Evolutionary conservation across 2,329 filamentous ascomycete genomes (phyloP), one percentile per base, ranked within the genome.

Genomic region (Pseudogymnoascus pannorum): DNA sequence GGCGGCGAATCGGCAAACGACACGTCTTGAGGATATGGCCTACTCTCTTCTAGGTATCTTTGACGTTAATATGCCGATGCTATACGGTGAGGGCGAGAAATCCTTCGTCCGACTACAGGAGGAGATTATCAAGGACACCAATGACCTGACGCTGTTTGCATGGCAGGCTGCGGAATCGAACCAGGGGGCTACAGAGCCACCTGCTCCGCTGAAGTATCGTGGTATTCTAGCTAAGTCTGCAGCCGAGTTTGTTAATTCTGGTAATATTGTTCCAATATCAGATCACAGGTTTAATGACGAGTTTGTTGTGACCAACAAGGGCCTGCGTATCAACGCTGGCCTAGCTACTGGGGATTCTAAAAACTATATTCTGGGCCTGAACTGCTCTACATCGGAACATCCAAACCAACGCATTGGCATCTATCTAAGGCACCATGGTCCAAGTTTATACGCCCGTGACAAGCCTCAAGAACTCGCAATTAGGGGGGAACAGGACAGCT

Each of bases 11-110:
- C 69, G 76, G 0, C 20, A 65, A 0, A 76, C 76, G 0, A 72
- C 70, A 0, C 64, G 74, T 1, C 7, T 59, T 0, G 77, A 79
- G 54, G 78, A 79, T 38, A 68, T 71, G n/a, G 75, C 77, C 0
- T 79, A 79, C 35, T 77, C 71, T 12, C 67, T 79, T 0, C 62
- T 79, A 5, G 77, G 77, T 0, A 68, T 79, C 0, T 79, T 79
- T 33, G 68, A 69, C 1, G 70, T 79, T n/a, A 74, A 75, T 36
- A 77, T 79, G 73, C 72, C 76, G 0, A 63, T 78, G 4, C 40
- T 78, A 0, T 79, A 79, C 57, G 77, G 77, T 0, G 73, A 76
- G 42, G 72, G 71, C 0, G 1, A 20, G 0, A 68, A 66, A 0
- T 70, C 75, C 0, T 76, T 75, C 22, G 12, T 29, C 0, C 63